Conservation (phyloP, 345 rosid genomes). For the Corchorus capsularis region DNA sequence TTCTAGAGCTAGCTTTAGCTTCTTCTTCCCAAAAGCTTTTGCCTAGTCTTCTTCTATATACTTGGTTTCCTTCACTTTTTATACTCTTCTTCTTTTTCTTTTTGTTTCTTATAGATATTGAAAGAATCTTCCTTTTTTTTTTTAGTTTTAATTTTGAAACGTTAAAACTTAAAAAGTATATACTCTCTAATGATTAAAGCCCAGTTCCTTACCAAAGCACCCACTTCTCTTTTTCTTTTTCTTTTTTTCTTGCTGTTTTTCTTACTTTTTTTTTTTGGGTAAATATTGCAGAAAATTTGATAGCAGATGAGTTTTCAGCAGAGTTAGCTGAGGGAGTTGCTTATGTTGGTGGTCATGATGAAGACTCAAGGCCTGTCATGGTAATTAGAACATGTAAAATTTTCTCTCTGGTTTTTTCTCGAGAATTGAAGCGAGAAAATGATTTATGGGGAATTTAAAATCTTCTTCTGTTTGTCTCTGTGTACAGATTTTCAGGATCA, state of each 20-base stretch:
- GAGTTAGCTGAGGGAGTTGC: slow-evolving; percentile 85
- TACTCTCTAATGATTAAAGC: slow-evolving; percentile 31
- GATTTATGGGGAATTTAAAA: background rate
- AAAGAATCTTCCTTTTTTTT: slow-evolving; percentile 41
- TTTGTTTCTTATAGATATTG: slow-evolving; percentile 19
- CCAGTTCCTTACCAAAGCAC: slow-evolving; percentile 21
- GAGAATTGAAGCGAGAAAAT: background rate
- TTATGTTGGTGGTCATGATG: slow-evolving; percentile 88
- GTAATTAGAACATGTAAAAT: slow-evolving; percentile 33
- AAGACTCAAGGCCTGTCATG: slow-evolving; percentile 76
- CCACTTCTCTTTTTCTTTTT: background rate
- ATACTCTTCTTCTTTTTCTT: slow-evolving; percentile 28
- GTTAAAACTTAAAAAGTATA: slow-evolving; percentile 31
- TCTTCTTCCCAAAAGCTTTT: background rate
- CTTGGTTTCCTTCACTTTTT: slow-evolving; percentile 19
- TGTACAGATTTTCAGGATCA: slow-evolving; percentile 80
- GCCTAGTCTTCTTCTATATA: background rate
- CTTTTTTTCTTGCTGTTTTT: background rate
- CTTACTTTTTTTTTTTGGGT: background rate
- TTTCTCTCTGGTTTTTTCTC: background rate
- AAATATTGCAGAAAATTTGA: slow-evolving; percentile 57
- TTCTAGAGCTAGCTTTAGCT: background rate
- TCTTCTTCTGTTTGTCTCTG: slow-evolving; percentile 5
- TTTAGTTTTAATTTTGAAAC: slow-evolving; percentile 32
- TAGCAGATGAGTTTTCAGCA: slow-evolving; percentile 91